A percentile compares a stretch with the other conserved stretches of the same genome.
Evolutionary conservation across 345 rosid genomes (phyloP).

Genomic region (Odontarrhena argentea): DNA sequence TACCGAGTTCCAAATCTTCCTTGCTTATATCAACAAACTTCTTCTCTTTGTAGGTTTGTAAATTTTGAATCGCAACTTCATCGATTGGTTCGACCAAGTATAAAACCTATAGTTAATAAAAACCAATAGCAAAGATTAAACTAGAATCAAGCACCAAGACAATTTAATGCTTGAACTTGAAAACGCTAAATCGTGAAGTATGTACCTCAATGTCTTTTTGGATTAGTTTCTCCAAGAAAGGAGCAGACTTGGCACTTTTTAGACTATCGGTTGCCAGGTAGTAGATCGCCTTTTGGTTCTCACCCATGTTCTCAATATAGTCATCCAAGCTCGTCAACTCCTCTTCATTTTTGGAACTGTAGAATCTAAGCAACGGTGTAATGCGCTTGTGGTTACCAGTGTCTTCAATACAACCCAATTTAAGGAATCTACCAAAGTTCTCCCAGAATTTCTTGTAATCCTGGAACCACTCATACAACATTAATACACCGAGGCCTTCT

Average conservation of each 20-base stretch:
- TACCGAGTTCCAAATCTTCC: slow-evolving; percentile 95
- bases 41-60: slow-evolving; percentile 96
- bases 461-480: slow-evolving; percentile 47
- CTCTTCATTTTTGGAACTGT: slow-evolving; percentile 83
- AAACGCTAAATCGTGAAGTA: neutral
- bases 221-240: slow-evolving; percentile 91
- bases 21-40: slow-evolving; percentile 98
- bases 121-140: neutral
- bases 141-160: neutral
- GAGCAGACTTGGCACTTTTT: slow-evolving; percentile 92
- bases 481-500: neutral
- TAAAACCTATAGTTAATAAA: slow-evolving; percentile 59
- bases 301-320: slow-evolving; percentile 92
- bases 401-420: slow-evolving; percentile 95
- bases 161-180: neutral
- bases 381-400: slow-evolving; percentile 95
- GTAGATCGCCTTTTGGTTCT: slow-evolving; percentile 92
- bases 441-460: slow-evolving; percentile 99
- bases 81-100: slow-evolving; percentile 94
- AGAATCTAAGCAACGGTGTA: slow-evolving; percentile 77
- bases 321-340: slow-evolving; percentile 82
- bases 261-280: slow-evolving; percentile 92
- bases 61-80: slow-evolving; percentile 96
- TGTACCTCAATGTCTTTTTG: slow-evolving; percentile 89
- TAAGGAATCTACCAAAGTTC: slow-evolving; percentile 88